phyloP scores from a whole-genome alignment of 805 yeast genomes.

The Wickerhamomyces chaumierensis region DNA sequence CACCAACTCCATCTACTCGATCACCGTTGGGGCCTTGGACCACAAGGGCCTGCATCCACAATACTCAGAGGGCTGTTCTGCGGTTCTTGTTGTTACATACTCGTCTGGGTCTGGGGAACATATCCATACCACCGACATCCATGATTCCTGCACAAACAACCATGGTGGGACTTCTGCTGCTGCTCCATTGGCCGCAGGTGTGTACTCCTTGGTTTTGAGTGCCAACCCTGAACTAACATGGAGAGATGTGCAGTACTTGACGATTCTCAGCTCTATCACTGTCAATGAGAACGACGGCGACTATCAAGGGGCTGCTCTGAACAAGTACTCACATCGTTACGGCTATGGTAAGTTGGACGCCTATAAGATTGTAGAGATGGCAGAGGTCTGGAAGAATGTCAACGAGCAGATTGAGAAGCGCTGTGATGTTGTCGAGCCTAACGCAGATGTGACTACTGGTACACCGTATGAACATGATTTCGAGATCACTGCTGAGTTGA shows the following conservation, averaged over 20 bases:
- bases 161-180: conserved; percentile 99
- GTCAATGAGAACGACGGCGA: conserved; percentile 55
- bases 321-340: conserved; percentile 70
- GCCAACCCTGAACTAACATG: conserved; percentile 85
- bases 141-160: conserved; percentile 49
- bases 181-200: conserved; percentile 97
- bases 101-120: conserved; percentile 85
- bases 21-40: conserved; percentile 91
- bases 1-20: conserved; percentile 88
- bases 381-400: conserved; percentile 70
- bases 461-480: conserved; percentile 25
- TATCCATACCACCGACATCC: conserved; percentile 79
- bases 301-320: conserved; percentile 64
- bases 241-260: conserved; percentile 88
- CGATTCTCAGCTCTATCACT: conserved; percentile 59
- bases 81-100: conserved; percentile 88
- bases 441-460: conserved; percentile 14
- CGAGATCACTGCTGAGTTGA: conserved; percentile 32
- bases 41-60: conserved; percentile 77
- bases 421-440: conserved; percentile 21
- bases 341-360: conserved; percentile 94
- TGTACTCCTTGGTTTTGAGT: conserved; percentile 70
- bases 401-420: conserved; percentile 82
- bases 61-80: conserved; percentile 88
- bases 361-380: conserved; percentile 55